phyloP scores from a whole-genome alignment of 306 rosid genomes.

The Vigna trinervia region DNA sequence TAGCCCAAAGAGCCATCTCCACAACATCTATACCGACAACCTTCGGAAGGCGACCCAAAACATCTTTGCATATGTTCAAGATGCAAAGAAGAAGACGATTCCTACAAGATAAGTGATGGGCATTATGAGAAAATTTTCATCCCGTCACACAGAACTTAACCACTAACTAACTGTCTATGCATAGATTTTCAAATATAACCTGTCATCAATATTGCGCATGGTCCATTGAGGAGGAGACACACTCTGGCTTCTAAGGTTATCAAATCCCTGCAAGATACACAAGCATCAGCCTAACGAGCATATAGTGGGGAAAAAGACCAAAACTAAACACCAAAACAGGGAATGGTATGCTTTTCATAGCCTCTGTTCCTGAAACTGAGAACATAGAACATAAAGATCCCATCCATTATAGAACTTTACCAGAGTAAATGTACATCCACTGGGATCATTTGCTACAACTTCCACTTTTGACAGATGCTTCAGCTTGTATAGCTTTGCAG shows the following conservation, averaged over 20 bases:
- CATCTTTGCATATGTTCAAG: slow-evolving; percentile 84
- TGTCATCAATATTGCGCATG: slow-evolving; percentile 93
- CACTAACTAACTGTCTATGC: not conserved
- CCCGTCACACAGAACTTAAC: slow-evolving; percentile 21
- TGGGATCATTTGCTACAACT: slow-evolving; percentile 86
- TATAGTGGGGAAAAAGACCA: slow-evolving; percentile 8
- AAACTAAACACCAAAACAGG: slow-evolving; percentile 21
- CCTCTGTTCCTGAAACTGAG: slow-evolving; percentile 21
- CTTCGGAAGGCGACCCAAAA: slow-evolving; percentile 87
- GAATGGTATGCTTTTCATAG: slow-evolving; percentile 20
- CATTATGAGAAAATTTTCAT: slow-evolving; percentile 31
- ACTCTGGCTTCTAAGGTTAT: slow-evolving; percentile 93
- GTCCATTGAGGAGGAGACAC: slow-evolving; percentile 99
- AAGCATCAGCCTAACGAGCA: slow-evolving; percentile 41
- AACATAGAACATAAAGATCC: slow-evolving; percentile 26
- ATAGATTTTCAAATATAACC: slow-evolving; percentile 58
- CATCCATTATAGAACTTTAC: slow-evolving; percentile 57
- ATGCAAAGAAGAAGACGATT: slow-evolving; percentile 81
- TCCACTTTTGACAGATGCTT: slow-evolving; percentile 94
- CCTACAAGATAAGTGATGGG: slow-evolving; percentile 53
- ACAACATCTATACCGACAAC: slow-evolving; percentile 97
- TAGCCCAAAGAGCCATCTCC: slow-evolving; percentile 99
- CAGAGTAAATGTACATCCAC: slow-evolving; percentile 94
- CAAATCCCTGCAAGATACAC: slow-evolving; percentile 79
- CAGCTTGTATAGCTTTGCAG: slow-evolving; percentile 92